Evolutionary conservation across 2,329 filamentous ascomycete species (phyloP).

Genomic region (Aspergillus proliferans): DNA sequence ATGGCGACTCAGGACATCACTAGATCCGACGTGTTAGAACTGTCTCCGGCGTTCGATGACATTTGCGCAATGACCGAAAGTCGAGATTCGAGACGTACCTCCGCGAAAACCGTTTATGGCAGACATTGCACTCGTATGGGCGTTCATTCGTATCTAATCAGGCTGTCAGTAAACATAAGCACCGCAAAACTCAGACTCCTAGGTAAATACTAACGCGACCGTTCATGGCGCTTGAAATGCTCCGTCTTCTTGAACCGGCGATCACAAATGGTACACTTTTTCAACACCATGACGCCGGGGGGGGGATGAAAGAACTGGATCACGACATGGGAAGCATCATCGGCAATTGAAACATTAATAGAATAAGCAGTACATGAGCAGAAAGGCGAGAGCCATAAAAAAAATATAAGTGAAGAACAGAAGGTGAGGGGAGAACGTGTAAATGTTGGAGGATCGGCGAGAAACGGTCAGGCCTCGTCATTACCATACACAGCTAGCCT

Average conservation of each 20-base stretch:
- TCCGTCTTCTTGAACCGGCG: slow-evolving; percentile 52
- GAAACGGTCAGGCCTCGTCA: neutral
- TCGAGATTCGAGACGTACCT: slow-evolving; percentile 33
- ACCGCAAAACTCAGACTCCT: neutral
- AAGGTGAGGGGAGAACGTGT: neutral
- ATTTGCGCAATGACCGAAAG: neutral
- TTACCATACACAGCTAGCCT: neutral
- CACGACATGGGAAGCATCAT: slow-evolving; percentile 3
- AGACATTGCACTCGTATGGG: slow-evolving; percentile 49
- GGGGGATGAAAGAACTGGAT: slow-evolving; percentile 6
- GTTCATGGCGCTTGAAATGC: slow-evolving; percentile 51
- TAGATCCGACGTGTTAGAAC: slow-evolving; percentile 18
- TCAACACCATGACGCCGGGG: slow-evolving; percentile 32
- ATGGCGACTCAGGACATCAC: slow-evolving; percentile 47
- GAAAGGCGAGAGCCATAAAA: neutral
- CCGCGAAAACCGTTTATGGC: slow-evolving; percentile 50
- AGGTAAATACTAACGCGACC: slow-evolving; percentile 44
- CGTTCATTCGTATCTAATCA: slow-evolving; percentile 49
- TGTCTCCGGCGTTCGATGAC: neutral
- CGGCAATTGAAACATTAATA: neutral
- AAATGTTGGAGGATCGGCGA: neutral
- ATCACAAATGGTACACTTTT: slow-evolving; percentile 45
- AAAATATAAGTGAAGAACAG: neutral
- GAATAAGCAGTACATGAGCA: neutral
- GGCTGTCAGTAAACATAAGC: neutral